phyloP scores from a whole-genome alignment of 768 basidiomycete genomes.

The Glaciozyma antarctica region DNA sequence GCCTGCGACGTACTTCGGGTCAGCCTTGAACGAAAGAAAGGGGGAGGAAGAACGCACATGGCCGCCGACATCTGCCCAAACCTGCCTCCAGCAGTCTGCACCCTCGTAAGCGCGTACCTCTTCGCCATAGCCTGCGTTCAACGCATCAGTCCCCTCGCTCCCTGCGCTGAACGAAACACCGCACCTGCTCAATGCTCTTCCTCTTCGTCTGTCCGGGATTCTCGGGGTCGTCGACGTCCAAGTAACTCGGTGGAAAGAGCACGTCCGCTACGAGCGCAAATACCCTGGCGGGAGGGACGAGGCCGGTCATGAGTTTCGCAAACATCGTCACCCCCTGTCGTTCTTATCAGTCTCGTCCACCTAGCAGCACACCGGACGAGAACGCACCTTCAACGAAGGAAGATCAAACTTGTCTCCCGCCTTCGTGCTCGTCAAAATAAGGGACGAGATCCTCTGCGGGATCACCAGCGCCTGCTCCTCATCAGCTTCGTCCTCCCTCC shows the following conservation, averaged over 20 bases:
- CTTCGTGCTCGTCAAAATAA: slow-evolving; percentile 29
- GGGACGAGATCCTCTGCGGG: slow-evolving; percentile 15
- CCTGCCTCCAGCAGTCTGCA: background rate
- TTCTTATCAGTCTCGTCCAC: no score
- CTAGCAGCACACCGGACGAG: no score
- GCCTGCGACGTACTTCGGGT: background rate
- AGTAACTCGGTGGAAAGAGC: slow-evolving; percentile 25
- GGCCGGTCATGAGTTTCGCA: slow-evolving; percentile 1
- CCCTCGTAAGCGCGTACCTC: background rate
- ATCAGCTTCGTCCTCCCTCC: background rate
- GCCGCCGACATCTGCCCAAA: background rate
- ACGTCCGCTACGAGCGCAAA: slow-evolving; percentile 13
- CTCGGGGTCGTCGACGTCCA: slow-evolving; percentile 17
- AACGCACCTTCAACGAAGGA: background rate
- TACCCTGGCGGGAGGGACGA: slow-evolving; percentile 15
- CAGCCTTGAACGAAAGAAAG: background rate
- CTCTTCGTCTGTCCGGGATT: slow-evolving; percentile 10
- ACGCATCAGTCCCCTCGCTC: background rate
- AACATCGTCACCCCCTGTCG: background rate
- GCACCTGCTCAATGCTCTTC: slow-evolving; percentile 7
- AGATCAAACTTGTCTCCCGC: background rate
- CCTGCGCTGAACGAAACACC: background rate
- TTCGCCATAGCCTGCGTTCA: background rate
- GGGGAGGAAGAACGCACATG: background rate
- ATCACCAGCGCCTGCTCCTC: slow-evolving; percentile 24